Conservation (phyloP, 2,329 filamentous ascomycete species). For the Aotearoamyces nothofagi region DNA sequence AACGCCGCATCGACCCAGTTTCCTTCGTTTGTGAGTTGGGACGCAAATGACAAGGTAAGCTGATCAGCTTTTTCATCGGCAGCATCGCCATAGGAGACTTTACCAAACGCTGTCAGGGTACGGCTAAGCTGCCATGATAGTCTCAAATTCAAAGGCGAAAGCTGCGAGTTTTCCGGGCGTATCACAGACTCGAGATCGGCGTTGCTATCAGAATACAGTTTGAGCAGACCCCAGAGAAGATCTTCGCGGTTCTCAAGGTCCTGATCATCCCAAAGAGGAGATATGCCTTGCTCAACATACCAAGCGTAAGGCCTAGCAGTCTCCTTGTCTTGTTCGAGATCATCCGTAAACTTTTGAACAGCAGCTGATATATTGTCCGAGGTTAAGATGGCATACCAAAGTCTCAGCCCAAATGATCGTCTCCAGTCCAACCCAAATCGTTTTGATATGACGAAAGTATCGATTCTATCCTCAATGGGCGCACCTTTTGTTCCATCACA, state of each 20-base stretch:
- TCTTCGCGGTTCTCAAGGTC: constrained; percentile 50
- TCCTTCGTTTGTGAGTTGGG: constrained; percentile 45
- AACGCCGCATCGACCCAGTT: constrained; percentile 60
- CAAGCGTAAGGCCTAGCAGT: constrained; percentile 53
- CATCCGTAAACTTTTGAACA: constrained; percentile 56
- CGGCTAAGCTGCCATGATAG: constrained; percentile 77
- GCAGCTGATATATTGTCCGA: constrained; percentile 58
- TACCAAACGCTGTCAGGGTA: constrained; percentile 36
- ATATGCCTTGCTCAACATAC: constrained; percentile 46
- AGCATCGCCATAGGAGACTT: constrained; percentile 35
- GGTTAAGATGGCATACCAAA: constrained; percentile 70
- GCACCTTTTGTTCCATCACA: constrained; percentile 63
- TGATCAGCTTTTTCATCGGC: constrained; percentile 46
- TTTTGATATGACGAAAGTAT: constrained; percentile 68
- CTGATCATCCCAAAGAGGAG: constrained; percentile 44
- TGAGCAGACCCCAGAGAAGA: constrained; percentile 74
- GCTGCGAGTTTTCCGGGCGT: constrained; percentile 60
- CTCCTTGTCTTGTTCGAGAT: constrained; percentile 58
- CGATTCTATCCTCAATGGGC: constrained; percentile 64
- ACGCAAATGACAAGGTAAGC: constrained; percentile 48
- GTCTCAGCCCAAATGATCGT: constrained; percentile 76
- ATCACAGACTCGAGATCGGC: constrained; percentile 54
- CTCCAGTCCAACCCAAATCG: constrained; percentile 85
- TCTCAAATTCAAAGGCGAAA: constrained; percentile 59
- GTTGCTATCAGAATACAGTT: constrained; percentile 50